Evolutionary conservation across 2,329 filamentous ascomycete species (phyloP).

Genomic region (Apiospora koreana): DNA sequence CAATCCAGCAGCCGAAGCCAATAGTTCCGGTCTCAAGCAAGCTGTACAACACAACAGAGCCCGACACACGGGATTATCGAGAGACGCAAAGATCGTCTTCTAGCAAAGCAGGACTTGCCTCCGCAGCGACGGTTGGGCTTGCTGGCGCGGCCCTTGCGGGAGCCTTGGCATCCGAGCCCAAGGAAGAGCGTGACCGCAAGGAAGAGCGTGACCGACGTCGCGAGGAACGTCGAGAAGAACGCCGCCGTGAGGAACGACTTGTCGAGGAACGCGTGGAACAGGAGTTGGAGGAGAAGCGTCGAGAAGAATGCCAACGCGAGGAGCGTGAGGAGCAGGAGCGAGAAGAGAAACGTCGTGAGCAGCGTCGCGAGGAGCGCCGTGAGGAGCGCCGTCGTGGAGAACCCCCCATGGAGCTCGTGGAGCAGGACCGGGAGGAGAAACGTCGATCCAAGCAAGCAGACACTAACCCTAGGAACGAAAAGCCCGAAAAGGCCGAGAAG

Average conservation of each 20-base stretch:
- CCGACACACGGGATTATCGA: conserved; percentile 30
- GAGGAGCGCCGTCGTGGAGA: conserved; percentile 26
- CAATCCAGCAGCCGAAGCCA: conserved; percentile 85
- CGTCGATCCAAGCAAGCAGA: conserved; percentile 27
- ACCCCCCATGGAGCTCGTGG: conserved; percentile 15
- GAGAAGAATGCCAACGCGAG: conserved; percentile 22
- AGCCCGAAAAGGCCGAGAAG: conserved; percentile 26
- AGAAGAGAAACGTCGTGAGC: conserved; percentile 34
- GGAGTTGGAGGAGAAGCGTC: conserved; percentile 26
- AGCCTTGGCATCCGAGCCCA: conserved; percentile 41
- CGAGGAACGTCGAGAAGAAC: conserved; percentile 23
- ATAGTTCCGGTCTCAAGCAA: conserved; percentile 70
- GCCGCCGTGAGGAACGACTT: conserved; percentile 24
- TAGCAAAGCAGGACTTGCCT: conserved; percentile 42
- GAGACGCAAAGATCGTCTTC: conserved; percentile 37
- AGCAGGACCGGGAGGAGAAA: conserved; percentile 34
- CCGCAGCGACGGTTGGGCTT: conserved; percentile 48
- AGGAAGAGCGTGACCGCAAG: conserved; percentile 26
- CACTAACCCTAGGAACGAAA: conserved; percentile 14
- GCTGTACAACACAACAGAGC: conserved; percentile 59
- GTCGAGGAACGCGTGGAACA: conserved; percentile 21
- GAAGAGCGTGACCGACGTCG: conserved; percentile 26
- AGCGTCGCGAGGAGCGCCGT: conserved; percentile 32
- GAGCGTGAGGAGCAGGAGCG: conserved; percentile 25
- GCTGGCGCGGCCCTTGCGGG: conserved; percentile 52